These are phyloP conservation scores for Pisolithus tinctorius DNA, from an alignment of 768 basidiomycete genomes.

Conservation along the genomic window DNA sequence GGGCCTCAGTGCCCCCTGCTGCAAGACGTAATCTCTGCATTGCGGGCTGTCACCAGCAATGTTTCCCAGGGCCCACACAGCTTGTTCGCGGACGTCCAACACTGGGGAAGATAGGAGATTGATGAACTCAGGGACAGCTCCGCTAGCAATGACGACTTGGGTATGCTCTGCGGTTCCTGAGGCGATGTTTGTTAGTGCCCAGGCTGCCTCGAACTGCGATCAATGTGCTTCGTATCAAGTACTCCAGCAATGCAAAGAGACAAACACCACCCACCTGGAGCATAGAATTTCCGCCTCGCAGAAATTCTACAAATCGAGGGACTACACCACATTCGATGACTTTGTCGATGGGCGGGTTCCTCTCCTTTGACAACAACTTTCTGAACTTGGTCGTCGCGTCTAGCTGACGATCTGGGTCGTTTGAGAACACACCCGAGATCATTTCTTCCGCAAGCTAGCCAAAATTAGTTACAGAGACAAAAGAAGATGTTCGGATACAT, in stretches of 20 bases:
- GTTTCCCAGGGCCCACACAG: conserved; percentile 99
- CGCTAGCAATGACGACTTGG: conserved; percentile 91
- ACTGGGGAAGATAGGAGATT: conserved; percentile 91
- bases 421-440: conserved; percentile 89
- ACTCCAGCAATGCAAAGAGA: neutral
- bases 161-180: conserved; percentile 98
- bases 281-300: conserved; percentile 74
- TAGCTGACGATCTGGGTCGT: conserved; percentile 85
- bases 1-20: conserved; percentile 90
- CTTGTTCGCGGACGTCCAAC: conserved; percentile 96
- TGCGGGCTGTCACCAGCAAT: conserved; percentile 98
- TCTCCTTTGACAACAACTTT: conserved; percentile 97
- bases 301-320: conserved; percentile 93
- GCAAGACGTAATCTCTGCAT: conserved; percentile 94
- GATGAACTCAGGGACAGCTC: conserved; percentile 96
- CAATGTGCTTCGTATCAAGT: conserved; percentile 3
- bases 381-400: conserved; percentile 98
- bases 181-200: conserved; percentile 97
- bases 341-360: conserved; percentile 97
- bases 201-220: conserved; percentile 87
- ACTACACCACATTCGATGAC: conserved; percentile 98
- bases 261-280: conserved; percentile 53
- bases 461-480: conserved; percentile 2
- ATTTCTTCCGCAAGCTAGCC: conserved; percentile 80
- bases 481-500: conserved; percentile 7